Percentiles rank a stretch among this genome's conserved stretches.
Conservation (phyloP, 2,329 filamentous ascomycete species). For the Teratosphaeria zuluensis region DNA sequence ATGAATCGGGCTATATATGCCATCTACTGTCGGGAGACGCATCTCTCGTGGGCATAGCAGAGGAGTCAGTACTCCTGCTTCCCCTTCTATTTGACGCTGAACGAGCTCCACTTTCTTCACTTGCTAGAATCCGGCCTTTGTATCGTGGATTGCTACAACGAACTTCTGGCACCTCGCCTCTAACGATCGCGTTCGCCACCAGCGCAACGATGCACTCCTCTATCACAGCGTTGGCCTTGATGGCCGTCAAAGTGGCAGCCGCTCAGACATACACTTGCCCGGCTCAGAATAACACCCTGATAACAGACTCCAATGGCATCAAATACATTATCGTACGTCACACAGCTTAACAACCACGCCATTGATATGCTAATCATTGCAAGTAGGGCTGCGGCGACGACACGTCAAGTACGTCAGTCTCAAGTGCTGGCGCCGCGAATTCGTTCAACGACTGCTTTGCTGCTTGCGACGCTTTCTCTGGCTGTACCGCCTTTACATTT, state of each 20-base stretch:
- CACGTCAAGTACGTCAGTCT: not conserved
- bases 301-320: not conserved
- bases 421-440: not conserved
- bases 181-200: not conserved
- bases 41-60: too few relatives aligned
- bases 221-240: not conserved
- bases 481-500: not conserved
- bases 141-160: not conserved
- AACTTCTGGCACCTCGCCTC: not conserved
- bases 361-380: not conserved
- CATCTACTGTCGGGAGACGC: not conserved
- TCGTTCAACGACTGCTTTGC: not conserved
- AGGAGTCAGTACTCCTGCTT: too few relatives aligned
- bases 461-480: not conserved
- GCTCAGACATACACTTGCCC: not conserved
- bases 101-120: not conserved
- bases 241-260: not conserved
- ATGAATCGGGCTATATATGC: not conserved
- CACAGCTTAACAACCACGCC: not conserved
- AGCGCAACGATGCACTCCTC: not conserved
- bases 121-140: not conserved
- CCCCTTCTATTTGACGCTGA: not conserved
- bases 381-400: not conserved
- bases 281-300: not conserved
- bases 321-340: not conserved